A percentile compares a stretch with the other conserved stretches of the same genome.
These are phyloP conservation scores for Rhodotorula sp. DNA, from an alignment of 1,284 basidiomycete species.

Conservation along the genomic window DNA sequence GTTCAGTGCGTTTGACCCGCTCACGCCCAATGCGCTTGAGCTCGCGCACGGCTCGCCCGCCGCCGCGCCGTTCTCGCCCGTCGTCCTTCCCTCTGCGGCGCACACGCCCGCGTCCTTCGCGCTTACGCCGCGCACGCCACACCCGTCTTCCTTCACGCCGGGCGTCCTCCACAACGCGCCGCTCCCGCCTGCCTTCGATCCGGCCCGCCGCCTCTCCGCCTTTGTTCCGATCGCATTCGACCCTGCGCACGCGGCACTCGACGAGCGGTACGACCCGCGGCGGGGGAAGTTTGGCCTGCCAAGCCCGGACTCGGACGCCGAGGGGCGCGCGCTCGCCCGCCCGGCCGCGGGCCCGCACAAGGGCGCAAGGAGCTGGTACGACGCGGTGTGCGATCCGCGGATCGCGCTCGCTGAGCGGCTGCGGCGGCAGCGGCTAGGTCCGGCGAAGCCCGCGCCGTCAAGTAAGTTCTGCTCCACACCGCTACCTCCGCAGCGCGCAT, in stretches of 20 bases:
- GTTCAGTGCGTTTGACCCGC: not conserved
- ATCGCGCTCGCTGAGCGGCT: conserved; percentile 20
- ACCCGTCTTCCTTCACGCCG: not conserved
- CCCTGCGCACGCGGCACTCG: conserved; percentile 60
- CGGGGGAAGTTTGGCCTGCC: conserved; percentile 70
- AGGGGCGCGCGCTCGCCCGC: not conserved
- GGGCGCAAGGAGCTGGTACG: conserved; percentile 21
- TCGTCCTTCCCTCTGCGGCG: conserved; percentile 1
- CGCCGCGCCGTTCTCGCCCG: not conserved
- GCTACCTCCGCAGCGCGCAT: not conserved
- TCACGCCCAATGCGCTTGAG: conserved; percentile 5
- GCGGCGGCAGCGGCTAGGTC: not conserved
- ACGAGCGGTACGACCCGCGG: conserved; percentile 65
- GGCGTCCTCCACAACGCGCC: not conserved
- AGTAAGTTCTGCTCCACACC: not conserved
- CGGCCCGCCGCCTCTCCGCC: conserved; percentile 2
- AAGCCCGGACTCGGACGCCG: conserved; percentile 54
- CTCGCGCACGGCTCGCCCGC: not conserved
- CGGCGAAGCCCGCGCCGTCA: not conserved
- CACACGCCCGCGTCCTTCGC: conserved; percentile 3
- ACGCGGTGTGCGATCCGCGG: conserved; percentile 34
- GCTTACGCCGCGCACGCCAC: conserved; percentile 4
- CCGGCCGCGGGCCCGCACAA: no score
- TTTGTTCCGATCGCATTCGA: conserved; percentile 74
- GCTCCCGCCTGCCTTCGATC: conserved; percentile 4